Percentiles rank a stretch among this genome's conserved stretches.
These are phyloP conservation scores for Cladosporium sp. DNA, from an alignment of 2,329 filamentous ascomycete genomes.

Conservation along the genomic window DNA sequence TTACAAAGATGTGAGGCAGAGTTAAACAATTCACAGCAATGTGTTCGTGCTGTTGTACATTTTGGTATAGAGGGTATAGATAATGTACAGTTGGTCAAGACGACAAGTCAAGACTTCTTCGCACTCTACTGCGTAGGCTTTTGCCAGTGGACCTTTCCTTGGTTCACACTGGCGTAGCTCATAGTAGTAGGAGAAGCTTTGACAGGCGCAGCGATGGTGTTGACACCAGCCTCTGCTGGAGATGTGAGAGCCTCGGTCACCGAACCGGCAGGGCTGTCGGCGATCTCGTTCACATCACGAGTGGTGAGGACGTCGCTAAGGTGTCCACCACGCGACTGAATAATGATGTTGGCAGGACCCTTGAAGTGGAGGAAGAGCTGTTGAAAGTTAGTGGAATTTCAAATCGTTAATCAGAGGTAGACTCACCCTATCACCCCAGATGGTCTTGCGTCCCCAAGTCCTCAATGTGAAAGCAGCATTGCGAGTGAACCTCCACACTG, in stretches of 20 bases:
- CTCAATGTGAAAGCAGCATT: slow-evolving; percentile 67
- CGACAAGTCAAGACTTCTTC: not conserved
- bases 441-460: slow-evolving; percentile 74
- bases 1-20: slow-evolving; percentile 55
- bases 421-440: slow-evolving; percentile 83
- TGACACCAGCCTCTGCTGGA: slow-evolving; percentile 31
- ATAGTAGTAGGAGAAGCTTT: slow-evolving; percentile 32
- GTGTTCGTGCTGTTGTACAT: slow-evolving; percentile 14
- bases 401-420: not conserved
- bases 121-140: slow-evolving; percentile 15
- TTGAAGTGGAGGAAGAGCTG: slow-evolving; percentile 84
- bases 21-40: not conserved
- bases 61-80: slow-evolving; percentile 18
- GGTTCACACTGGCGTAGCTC: slow-evolving; percentile 37
- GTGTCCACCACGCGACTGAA: slow-evolving; percentile 82
- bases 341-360: slow-evolving; percentile 79
- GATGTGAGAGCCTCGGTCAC: slow-evolving; percentile 56
- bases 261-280: slow-evolving; percentile 73
- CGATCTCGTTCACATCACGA: slow-evolving; percentile 86
- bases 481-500: slow-evolving; percentile 69
- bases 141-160: slow-evolving; percentile 37
- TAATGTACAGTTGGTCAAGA: slow-evolving; percentile 10
- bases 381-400: slow-evolving; percentile 12
- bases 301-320: slow-evolving; percentile 75
- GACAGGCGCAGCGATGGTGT: slow-evolving; percentile 21